Percentiles rank a stretch among this genome's conserved stretches.
phyloP scores from a whole-genome alignment of 2,329 filamentous ascomycete species.

The Tolypocladium endophyticum region DNA sequence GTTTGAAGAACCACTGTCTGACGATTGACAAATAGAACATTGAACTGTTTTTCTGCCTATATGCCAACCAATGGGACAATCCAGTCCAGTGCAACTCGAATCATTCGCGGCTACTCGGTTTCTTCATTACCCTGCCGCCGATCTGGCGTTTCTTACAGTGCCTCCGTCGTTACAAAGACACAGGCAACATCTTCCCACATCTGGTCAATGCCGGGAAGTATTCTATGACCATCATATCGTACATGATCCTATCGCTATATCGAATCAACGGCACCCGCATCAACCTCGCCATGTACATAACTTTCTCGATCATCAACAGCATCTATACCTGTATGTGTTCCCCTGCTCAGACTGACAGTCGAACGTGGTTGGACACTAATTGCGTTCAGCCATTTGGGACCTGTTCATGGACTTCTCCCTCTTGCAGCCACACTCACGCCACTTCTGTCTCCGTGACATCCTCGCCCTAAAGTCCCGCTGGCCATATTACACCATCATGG shows the following conservation, averaged over 20 bases:
- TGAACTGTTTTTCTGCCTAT: slow-evolving; percentile 89
- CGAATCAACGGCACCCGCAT: slow-evolving; percentile 53
- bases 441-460: slow-evolving; percentile 62
- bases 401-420: slow-evolving; percentile 93
- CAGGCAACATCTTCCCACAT: slow-evolving; percentile 80
- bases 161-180: slow-evolving; percentile 79
- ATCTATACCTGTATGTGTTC: slow-evolving; percentile 61
- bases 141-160: slow-evolving; percentile 91
- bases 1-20: not conserved
- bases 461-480: slow-evolving; percentile 69
- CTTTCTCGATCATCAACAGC: slow-evolving; percentile 70
- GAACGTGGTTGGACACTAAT: not conserved
- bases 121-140: slow-evolving; percentile 72
- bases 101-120: slow-evolving; percentile 74
- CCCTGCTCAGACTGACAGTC: not conserved
- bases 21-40: slow-evolving; percentile 54
- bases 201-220: slow-evolving; percentile 92
- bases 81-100: slow-evolving; percentile 74
- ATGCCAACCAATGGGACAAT: slow-evolving; percentile 65
- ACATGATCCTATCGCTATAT: slow-evolving; percentile 71
- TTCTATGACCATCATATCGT: slow-evolving; percentile 68
- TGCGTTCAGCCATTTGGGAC: slow-evolving; percentile 66
- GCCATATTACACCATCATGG: slow-evolving; percentile 81
- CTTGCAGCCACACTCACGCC: slow-evolving; percentile 62
- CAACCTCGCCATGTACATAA: slow-evolving; percentile 63